A percentile compares a stretch with the other conserved stretches of the same genome.
phyloP scores from a whole-genome alignment of 805 yeast genomes.

The Saccharomycopsis vini region DNA sequence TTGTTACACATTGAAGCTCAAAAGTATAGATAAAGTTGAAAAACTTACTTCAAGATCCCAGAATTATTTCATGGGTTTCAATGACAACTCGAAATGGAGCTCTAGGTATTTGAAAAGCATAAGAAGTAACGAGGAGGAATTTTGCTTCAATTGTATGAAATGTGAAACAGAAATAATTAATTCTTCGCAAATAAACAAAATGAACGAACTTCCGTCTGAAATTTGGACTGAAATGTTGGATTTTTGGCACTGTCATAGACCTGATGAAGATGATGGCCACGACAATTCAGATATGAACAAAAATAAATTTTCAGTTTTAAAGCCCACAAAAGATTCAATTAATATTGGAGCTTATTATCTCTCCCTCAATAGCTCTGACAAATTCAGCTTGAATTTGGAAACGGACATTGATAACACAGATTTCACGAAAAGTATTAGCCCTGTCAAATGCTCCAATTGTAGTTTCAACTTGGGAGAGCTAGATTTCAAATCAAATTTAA shows the following conservation, averaged over 20 bases:
- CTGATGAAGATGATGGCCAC: slow-evolving; percentile 27
- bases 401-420: slow-evolving; percentile 16
- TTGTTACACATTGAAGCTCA: slow-evolving; percentile 10
- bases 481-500: slow-evolving; percentile 27
- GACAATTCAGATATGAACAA: slow-evolving; percentile 23
- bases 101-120: slow-evolving; percentile 30
- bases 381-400: slow-evolving; percentile 14
- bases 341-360: slow-evolving; percentile 54
- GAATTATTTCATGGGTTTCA: slow-evolving; percentile 22
- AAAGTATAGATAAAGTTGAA: slow-evolving; percentile 2
- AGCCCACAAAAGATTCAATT: slow-evolving; percentile 35
- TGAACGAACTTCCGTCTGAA: slow-evolving; percentile 78
- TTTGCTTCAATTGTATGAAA: slow-evolving; percentile 26
- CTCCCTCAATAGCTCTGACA: slow-evolving; percentile 26
- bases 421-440: slow-evolving; percentile 11
- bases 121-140: slow-evolving; percentile 21
- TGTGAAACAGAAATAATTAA: slow-evolving; percentile 28
- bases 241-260: slow-evolving; percentile 95
- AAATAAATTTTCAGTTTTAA: slow-evolving; percentile 32
- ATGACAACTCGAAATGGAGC: slow-evolving; percentile 32
- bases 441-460: slow-evolving; percentile 33
- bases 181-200: slow-evolving; percentile 26
- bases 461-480: slow-evolving; percentile 31
- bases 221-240: slow-evolving; percentile 94
- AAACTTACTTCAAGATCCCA: slow-evolving; percentile 16